Base-by-base conservation (phyloP, 495 filamentous ascomycete species). In the Xanthoparmelia taractica region DNA sequence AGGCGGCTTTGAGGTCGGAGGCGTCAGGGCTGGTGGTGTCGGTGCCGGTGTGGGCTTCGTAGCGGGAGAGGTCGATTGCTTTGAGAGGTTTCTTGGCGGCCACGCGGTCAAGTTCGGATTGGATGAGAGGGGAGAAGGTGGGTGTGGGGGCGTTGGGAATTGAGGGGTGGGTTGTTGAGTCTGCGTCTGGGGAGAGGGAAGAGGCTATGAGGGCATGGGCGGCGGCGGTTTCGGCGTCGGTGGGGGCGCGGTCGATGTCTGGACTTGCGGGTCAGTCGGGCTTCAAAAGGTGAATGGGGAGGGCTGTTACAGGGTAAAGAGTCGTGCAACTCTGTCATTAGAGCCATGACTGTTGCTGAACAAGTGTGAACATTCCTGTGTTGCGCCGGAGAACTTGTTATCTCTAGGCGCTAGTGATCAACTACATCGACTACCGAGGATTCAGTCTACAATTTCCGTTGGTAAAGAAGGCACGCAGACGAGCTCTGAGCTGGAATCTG, bases 61-160 rank as follows among this genome's bases (percentile, higher is more conserved):
- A 97, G 67, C 93, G 90, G 29, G 80, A 73, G 2, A 89, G 75
- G 73, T 97, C 91, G 69, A 97, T 88, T 50, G 82, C 89, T 15
- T 76, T 73, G 33, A 87, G 72, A 10, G 84, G 80, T 25, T 73
- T 43, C 13, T 83, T 82, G 18, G 77, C 68, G 27, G 80, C 78
- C 64, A 86, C 79, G 43, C 83, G 86, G 18, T 73, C 65, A 57
- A 90, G 75, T 71, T 93, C 90, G 67, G 77, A 66, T 69, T 82
- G 67, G 43, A 94, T 79, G 11, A 87, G 69, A 8, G 85, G 79
- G 40, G 84, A 83, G 71, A 89, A 87, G 60, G 55, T 77, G 72
- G 33, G 70, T 68, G 29, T 69, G 65, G 55, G 72, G 29, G 75
- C 73, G 50, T 79, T 77, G 34, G 68, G 78, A 37, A 80, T 79